phyloP scores from a whole-genome alignment of 2,329 filamentous ascomycete species.

The Metarhizium sp. region DNA sequence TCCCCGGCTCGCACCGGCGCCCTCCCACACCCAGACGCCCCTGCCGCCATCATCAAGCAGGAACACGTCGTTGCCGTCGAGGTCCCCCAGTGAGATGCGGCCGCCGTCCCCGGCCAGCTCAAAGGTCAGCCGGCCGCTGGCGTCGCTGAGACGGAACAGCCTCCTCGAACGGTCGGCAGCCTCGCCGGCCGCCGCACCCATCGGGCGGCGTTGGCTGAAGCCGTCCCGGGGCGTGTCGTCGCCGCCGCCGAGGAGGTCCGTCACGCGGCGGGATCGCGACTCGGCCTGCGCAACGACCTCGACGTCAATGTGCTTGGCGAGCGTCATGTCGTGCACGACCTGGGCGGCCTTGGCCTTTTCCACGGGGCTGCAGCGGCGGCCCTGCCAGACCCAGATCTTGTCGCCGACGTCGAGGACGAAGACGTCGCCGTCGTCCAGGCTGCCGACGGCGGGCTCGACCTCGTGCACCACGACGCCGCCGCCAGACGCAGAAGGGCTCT shows the following conservation, averaged over 20 bases:
- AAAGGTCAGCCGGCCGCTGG: conserved; percentile 47
- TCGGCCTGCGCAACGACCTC: conserved; percentile 56
- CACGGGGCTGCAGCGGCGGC: conserved; percentile 54
- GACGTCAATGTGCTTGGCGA: conserved; percentile 54
- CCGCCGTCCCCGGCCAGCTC: conserved; percentile 47
- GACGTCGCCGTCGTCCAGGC: conserved; percentile 56
- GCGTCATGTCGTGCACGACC: conserved; percentile 55
- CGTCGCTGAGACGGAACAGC: conserved; percentile 55
- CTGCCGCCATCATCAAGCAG: conserved; percentile 48
- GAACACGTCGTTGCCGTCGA: conserved; percentile 53
- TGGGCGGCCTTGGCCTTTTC: conserved; percentile 60
- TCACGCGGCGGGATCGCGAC: conserved; percentile 41
- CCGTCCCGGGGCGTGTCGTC: conserved; percentile 26
- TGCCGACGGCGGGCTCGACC: conserved; percentile 51
- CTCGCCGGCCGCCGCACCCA: conserved; percentile 13
- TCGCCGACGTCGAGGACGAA: conserved; percentile 53
- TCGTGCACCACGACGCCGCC: conserved; percentile 50
- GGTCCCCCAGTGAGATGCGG: conserved; percentile 33
- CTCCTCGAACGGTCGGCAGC: conserved; percentile 22
- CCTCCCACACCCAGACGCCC: conserved; percentile 59
- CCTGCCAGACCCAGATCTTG: conserved; percentile 65
- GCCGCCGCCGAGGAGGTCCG: conserved; percentile 45
- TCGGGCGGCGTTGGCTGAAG: conserved; percentile 33
- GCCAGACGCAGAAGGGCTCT: conserved; percentile 30
- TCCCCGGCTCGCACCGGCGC: conserved; percentile 42